Evolutionary conservation across 2,329 filamentous ascomycete species (phyloP).

Genomic region (Colletotrichum chlorophyti): DNA sequence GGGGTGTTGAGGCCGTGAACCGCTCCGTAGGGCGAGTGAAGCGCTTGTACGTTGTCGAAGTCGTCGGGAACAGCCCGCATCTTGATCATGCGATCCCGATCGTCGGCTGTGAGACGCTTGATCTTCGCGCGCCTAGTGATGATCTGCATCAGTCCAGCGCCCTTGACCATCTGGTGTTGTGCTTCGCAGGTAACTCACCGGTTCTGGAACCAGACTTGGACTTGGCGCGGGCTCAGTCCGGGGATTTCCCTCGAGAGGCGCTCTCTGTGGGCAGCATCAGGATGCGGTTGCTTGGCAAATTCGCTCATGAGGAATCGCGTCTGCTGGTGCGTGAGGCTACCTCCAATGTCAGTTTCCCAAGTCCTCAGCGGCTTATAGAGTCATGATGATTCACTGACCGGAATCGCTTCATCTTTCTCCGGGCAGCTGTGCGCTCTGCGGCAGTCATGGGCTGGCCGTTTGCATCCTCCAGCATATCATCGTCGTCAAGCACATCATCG

Average conservation of each 20-base stretch:
- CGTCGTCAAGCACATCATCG: slow-evolving; percentile 62
- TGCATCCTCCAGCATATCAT: slow-evolving; percentile 61
- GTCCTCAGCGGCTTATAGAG: too few relatives aligned
- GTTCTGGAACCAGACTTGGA: slow-evolving; percentile 99
- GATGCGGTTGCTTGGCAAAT: slow-evolving; percentile 92
- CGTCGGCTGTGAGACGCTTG: slow-evolving; percentile 73
- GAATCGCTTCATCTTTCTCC: slow-evolving; percentile 80
- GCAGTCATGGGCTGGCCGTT: slow-evolving; percentile 59
- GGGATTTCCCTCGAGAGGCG: slow-evolving; percentile 89
- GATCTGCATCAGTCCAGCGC: slow-evolving; percentile 27
- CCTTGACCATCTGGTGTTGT: neutral
- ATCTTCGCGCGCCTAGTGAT: slow-evolving; percentile 69
- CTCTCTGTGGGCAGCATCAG: slow-evolving; percentile 89
- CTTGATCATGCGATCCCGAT: slow-evolving; percentile 74
- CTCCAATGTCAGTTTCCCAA: slow-evolving; percentile 40
- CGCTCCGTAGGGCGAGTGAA: slow-evolving; percentile 72
- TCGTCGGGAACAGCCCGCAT: slow-evolving; percentile 75
- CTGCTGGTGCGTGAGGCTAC: slow-evolving; percentile 90
- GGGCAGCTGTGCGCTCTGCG: slow-evolving; percentile 63
- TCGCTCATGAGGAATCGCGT: slow-evolving; percentile 98
- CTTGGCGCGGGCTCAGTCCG: slow-evolving; percentile 87
- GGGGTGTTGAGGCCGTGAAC: slow-evolving; percentile 59
- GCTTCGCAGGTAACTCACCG: slow-evolving; percentile 69
- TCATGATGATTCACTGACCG: slow-evolving; percentile 58
- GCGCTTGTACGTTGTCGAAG: slow-evolving; percentile 73